Evolutionary conservation across 2,329 filamentous ascomycete genomes (phyloP).

Genomic region (Incumbomyces delicatus): DNA sequence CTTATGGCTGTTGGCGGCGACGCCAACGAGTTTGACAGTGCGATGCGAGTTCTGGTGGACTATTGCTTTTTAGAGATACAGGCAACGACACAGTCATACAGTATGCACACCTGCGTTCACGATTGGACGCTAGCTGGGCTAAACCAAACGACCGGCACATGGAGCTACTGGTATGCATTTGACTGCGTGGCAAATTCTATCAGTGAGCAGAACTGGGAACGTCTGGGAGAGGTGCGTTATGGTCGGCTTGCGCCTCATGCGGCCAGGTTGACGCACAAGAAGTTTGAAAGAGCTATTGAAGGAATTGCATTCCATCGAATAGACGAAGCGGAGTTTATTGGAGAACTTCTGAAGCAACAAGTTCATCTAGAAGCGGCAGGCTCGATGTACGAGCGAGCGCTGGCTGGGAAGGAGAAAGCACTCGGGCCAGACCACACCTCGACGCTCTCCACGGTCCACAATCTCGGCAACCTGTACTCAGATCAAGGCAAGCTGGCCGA

Average conservation of each 20-base stretch:
- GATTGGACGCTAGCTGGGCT: conserved; percentile 12
- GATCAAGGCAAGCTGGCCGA: too few relatives aligned
- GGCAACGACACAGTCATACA: conserved; percentile 1
- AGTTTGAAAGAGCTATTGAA: background rate
- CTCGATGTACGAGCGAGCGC: conserved; percentile 19
- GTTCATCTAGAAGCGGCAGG: conserved; percentile 22
- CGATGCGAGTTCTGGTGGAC: conserved; percentile 7
- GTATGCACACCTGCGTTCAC: conserved; percentile 15
- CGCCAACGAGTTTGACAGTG: conserved; percentile 7
- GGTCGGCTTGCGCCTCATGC: conserved; percentile 7
- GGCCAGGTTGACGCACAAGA: background rate
- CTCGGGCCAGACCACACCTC: conserved; percentile 19
- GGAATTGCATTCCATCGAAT: background rate
- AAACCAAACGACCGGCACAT: conserved; percentile 6
- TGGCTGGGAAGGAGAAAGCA: conserved; percentile 17
- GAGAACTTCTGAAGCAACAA: conserved; percentile 7
- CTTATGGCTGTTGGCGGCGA: conserved; percentile 3
- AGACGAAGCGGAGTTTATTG: background rate
- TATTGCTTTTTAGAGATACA: conserved; percentile 12
- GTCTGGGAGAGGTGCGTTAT: background rate
- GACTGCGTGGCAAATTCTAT: conserved; percentile 8
- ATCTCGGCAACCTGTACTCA: conserved; percentile 20
- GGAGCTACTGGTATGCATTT: conserved; percentile 10
- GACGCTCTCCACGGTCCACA: conserved; percentile 21
- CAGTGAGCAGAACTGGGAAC: background rate